Evolutionary conservation across 208 protist species (phyloP).

Genomic region (Entamoeba moshkovskii): DNA sequence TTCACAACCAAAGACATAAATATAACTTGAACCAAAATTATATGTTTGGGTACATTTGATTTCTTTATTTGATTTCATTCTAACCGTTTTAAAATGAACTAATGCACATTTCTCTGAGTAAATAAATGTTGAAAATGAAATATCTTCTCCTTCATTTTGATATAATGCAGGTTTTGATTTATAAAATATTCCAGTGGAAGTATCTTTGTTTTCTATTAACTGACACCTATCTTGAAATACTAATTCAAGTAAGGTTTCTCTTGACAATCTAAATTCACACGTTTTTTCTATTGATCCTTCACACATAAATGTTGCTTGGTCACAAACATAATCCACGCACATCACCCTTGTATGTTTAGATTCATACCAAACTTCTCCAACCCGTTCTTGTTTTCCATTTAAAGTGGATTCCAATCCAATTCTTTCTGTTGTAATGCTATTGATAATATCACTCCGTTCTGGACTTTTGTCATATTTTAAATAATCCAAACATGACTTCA

Average conservation of each 20-base stretch:
- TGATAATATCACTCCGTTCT: neutral
- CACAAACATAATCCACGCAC: neutral
- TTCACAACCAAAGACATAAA: neutral
- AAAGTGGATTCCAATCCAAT: neutral
- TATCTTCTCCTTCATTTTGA: neutral
- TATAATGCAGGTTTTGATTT: neutral
- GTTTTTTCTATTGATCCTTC: neutral
- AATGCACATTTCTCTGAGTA: neutral
- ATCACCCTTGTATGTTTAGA: neutral
- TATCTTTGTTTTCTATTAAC: neutral
- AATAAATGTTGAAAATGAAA: neutral
- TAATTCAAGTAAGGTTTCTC: neutral
- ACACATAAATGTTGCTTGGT: neutral
- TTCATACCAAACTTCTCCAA: neutral
- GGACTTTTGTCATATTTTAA: neutral
- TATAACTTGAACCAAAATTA: neutral
- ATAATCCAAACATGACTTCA: neutral
- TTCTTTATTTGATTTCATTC: neutral
- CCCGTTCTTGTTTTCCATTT: neutral
- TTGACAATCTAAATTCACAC: neutral
- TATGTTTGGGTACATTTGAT: neutral
- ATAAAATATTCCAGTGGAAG: neutral
- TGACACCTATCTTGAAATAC: neutral
- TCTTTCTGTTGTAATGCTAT: neutral
- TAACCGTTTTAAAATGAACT: neutral